phyloP scores from a whole-genome alignment of 2,329 filamentous ascomycete species.

The Celoporthe dispersa region DNA sequence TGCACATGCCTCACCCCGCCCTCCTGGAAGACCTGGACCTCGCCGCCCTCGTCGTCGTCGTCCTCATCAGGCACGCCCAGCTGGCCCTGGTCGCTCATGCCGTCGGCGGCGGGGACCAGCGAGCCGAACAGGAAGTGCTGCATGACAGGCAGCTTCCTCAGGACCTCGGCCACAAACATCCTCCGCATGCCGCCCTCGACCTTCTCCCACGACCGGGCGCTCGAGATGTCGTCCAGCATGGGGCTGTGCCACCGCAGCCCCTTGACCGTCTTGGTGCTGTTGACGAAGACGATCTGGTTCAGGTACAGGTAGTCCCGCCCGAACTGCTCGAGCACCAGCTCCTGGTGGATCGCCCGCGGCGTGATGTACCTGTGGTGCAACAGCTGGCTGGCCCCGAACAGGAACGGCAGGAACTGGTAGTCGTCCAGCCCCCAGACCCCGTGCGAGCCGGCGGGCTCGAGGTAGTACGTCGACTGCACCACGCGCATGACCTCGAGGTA shows the following conservation, averaged over 20 bases:
- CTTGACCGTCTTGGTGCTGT: slow-evolving; percentile 94
- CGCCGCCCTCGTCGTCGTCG: slow-evolving; percentile 54
- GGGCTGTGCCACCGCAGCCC: slow-evolving; percentile 95
- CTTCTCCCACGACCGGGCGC: slow-evolving; percentile 87
- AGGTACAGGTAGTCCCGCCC: slow-evolving; percentile 85
- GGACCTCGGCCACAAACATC: slow-evolving; percentile 94
- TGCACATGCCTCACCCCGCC: slow-evolving; percentile 73
- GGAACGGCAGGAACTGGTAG: slow-evolving; percentile 94
- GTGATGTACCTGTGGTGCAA: slow-evolving; percentile 82
- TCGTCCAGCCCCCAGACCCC: slow-evolving; percentile 98
- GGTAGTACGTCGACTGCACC: slow-evolving; percentile 90
- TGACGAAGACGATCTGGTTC: slow-evolving; percentile 91
- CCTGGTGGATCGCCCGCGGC: slow-evolving; percentile 82
- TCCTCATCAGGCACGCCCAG: slow-evolving; percentile 53
- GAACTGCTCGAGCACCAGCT: slow-evolving; percentile 85
- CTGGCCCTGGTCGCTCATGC: slow-evolving; percentile 71
- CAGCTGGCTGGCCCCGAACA: slow-evolving; percentile 91
- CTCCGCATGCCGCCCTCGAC: slow-evolving; percentile 93
- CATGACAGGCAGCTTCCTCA: slow-evolving; percentile 95
- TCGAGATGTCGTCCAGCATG: slow-evolving; percentile 97
- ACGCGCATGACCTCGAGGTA: slow-evolving; percentile 88
- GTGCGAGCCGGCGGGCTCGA: slow-evolving; percentile 95
- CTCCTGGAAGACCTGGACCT: slow-evolving; percentile 64
- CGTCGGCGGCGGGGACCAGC: slow-evolving; percentile 77
- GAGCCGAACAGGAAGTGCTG: slow-evolving; percentile 96